phyloP scores from a whole-genome alignment of 257 asterid species.

The Salvia splendens region DNA sequence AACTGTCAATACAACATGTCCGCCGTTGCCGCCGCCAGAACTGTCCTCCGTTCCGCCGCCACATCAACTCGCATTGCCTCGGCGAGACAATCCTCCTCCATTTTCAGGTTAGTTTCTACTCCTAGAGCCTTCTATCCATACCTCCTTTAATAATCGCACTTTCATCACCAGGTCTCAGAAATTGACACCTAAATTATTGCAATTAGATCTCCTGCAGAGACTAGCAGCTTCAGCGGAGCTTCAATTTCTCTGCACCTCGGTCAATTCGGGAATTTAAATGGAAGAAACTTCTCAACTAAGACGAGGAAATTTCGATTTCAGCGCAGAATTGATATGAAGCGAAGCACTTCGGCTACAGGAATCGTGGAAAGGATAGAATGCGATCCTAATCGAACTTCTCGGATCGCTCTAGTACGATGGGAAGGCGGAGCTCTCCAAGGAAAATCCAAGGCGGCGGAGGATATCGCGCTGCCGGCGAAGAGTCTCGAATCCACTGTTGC shows the following conservation, averaged over 20 bases:
- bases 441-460: conserved; percentile 6
- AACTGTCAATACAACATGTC: conserved; percentile 16
- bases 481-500: conserved; percentile 22
- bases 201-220: conserved; percentile 28
- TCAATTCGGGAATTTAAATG: neutral
- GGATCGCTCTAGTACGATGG: conserved; percentile 34
- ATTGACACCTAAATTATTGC: neutral
- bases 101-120: conserved; percentile 25
- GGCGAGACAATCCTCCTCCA: conserved; percentile 15
- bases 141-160: neutral
- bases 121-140: neutral
- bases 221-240: neutral
- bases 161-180: neutral
- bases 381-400: conserved; percentile 27
- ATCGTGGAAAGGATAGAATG: conserved; percentile 34
- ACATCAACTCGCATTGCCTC: conserved; percentile 22
- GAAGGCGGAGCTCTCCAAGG: conserved; percentile 21
- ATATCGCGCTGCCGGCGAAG: conserved; percentile 20
- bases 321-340: conserved; percentile 30
- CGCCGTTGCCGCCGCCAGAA: conserved; percentile 33
- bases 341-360: conserved; percentile 29
- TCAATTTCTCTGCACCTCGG: conserved; percentile 7
- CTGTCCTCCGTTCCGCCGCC: conserved; percentile 27
- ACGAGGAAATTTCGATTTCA: conserved; percentile 29
- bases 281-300: conserved; percentile 17